These are phyloP conservation scores for Fusarium coffeatum DNA, from an alignment of 2,329 filamentous ascomycete species.

Conservation along the genomic window DNA sequence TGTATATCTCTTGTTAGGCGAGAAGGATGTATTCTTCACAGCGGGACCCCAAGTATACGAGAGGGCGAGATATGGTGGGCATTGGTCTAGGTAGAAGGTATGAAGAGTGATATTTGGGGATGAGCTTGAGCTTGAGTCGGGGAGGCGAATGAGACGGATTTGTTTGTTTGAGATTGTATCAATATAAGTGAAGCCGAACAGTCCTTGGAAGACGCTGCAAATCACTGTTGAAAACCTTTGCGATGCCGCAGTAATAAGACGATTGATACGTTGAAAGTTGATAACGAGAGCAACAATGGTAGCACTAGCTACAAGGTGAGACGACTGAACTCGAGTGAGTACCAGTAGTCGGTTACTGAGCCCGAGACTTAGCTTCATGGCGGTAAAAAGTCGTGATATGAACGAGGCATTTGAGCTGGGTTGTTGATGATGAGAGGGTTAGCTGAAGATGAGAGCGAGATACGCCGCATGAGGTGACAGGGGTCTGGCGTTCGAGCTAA, in stretches of 20 bases:
- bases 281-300: not conserved
- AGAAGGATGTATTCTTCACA: accelerated
- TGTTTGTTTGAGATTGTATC: not conserved
- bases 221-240: not conserved
- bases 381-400: not conserved
- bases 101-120: not conserved
- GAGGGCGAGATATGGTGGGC: not conserved
- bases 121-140: not conserved
- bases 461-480: not conserved
- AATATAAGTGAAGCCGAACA: not conserved
- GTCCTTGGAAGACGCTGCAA: too few species aligned
- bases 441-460: not conserved
- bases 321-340: not conserved
- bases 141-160: not conserved
- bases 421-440: not conserved
- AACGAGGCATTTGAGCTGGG: not conserved
- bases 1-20: accelerated
- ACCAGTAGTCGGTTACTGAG: not conserved
- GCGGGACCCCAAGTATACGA: not conserved
- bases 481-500: not conserved
- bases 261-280: not conserved
- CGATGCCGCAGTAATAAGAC: not conserved
- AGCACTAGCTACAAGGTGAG: not conserved
- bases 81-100: not conserved
- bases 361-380: not conserved